Evolutionary conservation across 2,329 filamentous ascomycete genomes (phyloP).

Genomic region (Penicillium vulpinum): DNA sequence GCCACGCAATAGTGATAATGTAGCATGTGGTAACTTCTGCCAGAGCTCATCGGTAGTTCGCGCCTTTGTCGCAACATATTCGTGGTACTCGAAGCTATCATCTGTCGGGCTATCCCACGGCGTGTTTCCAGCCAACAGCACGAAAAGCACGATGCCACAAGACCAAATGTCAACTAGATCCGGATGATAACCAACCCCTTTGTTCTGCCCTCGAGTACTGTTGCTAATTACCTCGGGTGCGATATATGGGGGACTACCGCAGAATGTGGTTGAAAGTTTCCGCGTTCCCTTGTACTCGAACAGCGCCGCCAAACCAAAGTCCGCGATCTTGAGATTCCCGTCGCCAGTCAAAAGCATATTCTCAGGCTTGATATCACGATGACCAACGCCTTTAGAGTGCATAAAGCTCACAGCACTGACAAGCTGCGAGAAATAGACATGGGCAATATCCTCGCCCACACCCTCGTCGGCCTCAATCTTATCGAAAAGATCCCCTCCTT

Average conservation of each 20-base stretch:
- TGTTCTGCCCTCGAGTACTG: constrained; percentile 51
- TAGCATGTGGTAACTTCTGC: constrained; percentile 71
- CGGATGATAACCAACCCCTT: constrained; percentile 54
- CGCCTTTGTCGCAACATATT: constrained; percentile 79
- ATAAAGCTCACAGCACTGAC: constrained; percentile 89
- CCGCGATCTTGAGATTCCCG: constrained; percentile 89
- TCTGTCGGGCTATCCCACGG: constrained; percentile 93
- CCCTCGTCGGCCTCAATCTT: constrained; percentile 98
- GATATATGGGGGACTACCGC: constrained; percentile 95
- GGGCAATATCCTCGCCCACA: constrained; percentile 90
- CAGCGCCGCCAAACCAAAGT: constrained; percentile 93
- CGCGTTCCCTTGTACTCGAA: constrained; percentile 84
- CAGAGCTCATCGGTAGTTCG: constrained; percentile 82
- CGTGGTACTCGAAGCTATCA: constrained; percentile 84
- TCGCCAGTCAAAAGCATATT: constrained; percentile 86
- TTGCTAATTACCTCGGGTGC: constrained; percentile 79
- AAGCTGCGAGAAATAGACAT: constrained; percentile 93
- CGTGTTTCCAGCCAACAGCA: constrained; percentile 91
- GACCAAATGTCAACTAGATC: constrained; percentile 95
- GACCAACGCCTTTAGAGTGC: constrained; percentile 92
- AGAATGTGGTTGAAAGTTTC: constrained; percentile 84
- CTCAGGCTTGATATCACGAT: constrained; percentile 89
- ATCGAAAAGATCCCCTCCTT: constrained; percentile 95
- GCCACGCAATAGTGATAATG: constrained; percentile 79
- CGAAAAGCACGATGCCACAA: constrained; percentile 95